Base-by-base conservation (phyloP, 331 rosid species). In the Spiraea crenata region DNA sequence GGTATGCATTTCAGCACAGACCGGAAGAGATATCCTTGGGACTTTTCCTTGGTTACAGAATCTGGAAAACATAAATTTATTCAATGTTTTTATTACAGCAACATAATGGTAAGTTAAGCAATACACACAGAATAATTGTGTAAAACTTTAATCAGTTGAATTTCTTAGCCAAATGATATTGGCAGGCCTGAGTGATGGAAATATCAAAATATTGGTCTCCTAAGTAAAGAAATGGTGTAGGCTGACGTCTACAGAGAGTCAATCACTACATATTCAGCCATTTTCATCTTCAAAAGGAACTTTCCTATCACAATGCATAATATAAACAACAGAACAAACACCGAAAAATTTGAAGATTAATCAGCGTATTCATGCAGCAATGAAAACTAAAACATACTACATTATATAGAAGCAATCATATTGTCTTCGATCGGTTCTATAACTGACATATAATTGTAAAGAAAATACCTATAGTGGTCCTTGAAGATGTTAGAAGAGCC, bases 1-100 rank as follows among this genome's bases (percentile, higher is more conserved):
- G 99, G 99, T 73, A 95, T 95, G 89, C 99, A 95, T 79, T 91
- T 95, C 70, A 95, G 85, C 87, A 95, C 98, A 45, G 99, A 91
- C 66, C 96, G 90, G 81, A 95, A 95, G 51, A 95, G 84, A 88
- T 88, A 84, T 61, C 98, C 99, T 82, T 95, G 99, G 73, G 99
- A 95, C 83, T 90, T 95, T 71, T 95, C 99, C 88, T 91, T 95
- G 56, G 96, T 95, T 45, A 89, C 96, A 78, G 98, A 90, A 83
- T 95, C 99, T 95, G 82, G 78, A 83, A 76, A 72, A 60, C 31
- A 76, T 34, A 37, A 12, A 55, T 65, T 76, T 70, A 75, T 52
- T 82, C 65, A 37, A 40, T 17, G 58, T 74, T 66, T 70, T 57
- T 77, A 65, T 64, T 16, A 63, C 70, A 71, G 73, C 45, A 70